These are phyloP conservation scores for Vitellaria paradoxa DNA, from an alignment of 179 eudicot species.

Conservation along the genomic window DNA sequence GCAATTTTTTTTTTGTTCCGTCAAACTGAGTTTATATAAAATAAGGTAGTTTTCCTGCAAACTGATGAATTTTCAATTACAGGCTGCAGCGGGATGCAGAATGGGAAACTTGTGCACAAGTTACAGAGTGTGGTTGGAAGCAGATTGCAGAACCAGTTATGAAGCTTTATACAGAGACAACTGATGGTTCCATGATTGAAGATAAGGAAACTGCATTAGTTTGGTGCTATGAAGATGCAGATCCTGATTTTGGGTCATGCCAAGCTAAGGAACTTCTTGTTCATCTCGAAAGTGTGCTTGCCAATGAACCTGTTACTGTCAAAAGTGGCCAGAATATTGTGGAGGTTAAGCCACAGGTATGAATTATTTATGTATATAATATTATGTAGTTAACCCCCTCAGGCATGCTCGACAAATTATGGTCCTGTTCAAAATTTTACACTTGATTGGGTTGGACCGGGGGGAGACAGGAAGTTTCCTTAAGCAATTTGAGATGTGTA, in stretches of 20 bases:
- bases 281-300: conserved; percentile 65
- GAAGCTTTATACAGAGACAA: conserved; percentile 55
- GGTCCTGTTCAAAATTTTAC: not conserved
- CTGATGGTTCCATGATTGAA: conserved; percentile 60
- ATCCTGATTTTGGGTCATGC: conserved; percentile 66
- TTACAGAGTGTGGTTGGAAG: conserved; percentile 47
- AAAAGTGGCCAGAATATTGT: conserved; percentile 60
- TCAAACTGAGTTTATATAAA: not conserved
- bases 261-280: conserved; percentile 66
- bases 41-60: not conserved
- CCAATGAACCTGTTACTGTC: conserved; percentile 67
- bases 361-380: not conserved
- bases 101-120: conserved; percentile 48
- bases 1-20: not conserved
- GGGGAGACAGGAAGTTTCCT: not conserved
- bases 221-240: conserved; percentile 55
- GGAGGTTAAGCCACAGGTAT: conserved; percentile 71
- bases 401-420: no score
- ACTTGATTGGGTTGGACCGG: not conserved
- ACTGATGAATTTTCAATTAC: conserved; percentile 14
- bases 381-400: not conserved
- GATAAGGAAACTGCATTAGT: conserved; percentile 54
- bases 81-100: conserved; percentile 41
- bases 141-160: conserved; percentile 66
- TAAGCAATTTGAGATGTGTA: not conserved